Evolutionary conservation across 2,329 filamentous ascomycete species (phyloP).

Genomic region (Exophiala aquamarina): DNA sequence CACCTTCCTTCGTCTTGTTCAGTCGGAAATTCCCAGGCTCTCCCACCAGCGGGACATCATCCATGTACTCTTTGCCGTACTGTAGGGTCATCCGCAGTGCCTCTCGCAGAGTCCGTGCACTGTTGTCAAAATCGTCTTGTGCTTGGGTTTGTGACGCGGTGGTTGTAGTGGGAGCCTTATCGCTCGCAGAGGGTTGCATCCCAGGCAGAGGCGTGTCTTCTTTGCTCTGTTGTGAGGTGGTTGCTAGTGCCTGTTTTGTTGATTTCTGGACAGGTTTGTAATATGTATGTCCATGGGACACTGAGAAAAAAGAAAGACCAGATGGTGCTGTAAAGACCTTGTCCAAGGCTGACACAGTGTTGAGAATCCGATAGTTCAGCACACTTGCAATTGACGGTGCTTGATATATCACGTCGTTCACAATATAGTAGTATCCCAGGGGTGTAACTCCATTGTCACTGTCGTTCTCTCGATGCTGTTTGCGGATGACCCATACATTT

Average conservation of each 20-base stretch:
- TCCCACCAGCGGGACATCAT: slow-evolving; percentile 62
- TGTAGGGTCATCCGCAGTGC: slow-evolving; percentile 52
- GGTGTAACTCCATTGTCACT: slow-evolving; percentile 51
- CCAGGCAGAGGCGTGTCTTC: slow-evolving; percentile 49
- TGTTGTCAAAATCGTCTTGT: slow-evolving; percentile 27
- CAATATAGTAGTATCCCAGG: slow-evolving; percentile 60
- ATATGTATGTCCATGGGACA: slow-evolving; percentile 61
- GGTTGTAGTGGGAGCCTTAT: slow-evolving; percentile 4
- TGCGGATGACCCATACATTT: slow-evolving; percentile 61
- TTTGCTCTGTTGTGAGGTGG: slow-evolving; percentile 46
- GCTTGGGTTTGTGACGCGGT: slow-evolving; percentile 6
- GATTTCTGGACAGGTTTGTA: slow-evolving; percentile 43
- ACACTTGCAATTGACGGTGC: slow-evolving; percentile 62
- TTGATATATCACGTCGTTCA: slow-evolving; percentile 62
- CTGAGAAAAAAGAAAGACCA: slow-evolving; percentile 56
- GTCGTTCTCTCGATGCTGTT: slow-evolving; percentile 50
- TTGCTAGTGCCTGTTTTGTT: slow-evolving; percentile 28
- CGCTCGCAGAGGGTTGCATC: slow-evolving; percentile 15
- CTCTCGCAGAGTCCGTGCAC: slow-evolving; percentile 42
- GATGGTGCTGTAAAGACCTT: slow-evolving; percentile 56
- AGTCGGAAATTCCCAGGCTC: slow-evolving; percentile 65
- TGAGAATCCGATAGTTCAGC: slow-evolving; percentile 55
- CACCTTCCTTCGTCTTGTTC: slow-evolving; percentile 39
- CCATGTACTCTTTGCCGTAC: slow-evolving; percentile 63
- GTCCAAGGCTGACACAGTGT: slow-evolving; percentile 55